A percentile compares a stretch with the other conserved stretches of the same genome.
phyloP scores from a whole-genome alignment of 805 yeast genomes.

The Martiniozyma abietophila region DNA sequence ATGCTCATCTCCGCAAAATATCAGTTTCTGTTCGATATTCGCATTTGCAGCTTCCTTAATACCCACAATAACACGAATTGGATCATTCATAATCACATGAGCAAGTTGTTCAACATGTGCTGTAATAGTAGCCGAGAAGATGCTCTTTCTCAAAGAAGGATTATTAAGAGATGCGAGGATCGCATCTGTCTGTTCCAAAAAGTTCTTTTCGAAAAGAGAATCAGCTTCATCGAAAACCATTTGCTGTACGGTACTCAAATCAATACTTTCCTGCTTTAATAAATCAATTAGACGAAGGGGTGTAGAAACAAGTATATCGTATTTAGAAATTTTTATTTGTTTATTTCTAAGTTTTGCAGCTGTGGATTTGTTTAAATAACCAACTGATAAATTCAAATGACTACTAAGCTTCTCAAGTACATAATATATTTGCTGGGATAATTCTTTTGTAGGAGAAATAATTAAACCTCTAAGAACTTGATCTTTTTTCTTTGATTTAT shows the following conservation, averaged over 20 bases:
- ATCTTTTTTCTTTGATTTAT: conserved; percentile 39
- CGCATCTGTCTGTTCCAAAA: conserved; percentile 84
- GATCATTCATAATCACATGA: conserved; percentile 71
- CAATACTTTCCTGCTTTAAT: conserved; percentile 50
- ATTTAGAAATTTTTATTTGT: conserved; percentile 49
- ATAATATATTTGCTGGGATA: conserved; percentile 75
- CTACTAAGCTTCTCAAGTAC: conserved; percentile 52
- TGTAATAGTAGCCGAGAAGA: conserved; percentile 94
- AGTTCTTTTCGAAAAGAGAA: conserved; percentile 77
- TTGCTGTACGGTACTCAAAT: conserved; percentile 58
- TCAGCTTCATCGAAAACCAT: conserved; percentile 94
- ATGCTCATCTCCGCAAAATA: conserved; percentile 86
- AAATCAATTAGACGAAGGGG: conserved; percentile 83
- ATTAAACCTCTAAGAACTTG: conserved; percentile 65
- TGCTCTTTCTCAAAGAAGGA: conserved; percentile 52
- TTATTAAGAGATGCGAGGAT: conserved; percentile 54
- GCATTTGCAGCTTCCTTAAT: conserved; percentile 88
- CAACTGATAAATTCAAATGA: conserved; percentile 50
- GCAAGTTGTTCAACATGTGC: conserved; percentile 89
- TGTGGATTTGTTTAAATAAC: conserved; percentile 60
- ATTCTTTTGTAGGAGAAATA: conserved; percentile 90
- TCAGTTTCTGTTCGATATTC: conserved; percentile 71
- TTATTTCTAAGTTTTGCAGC: conserved; percentile 44
- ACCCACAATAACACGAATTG: conserved; percentile 82
- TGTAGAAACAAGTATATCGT: conserved; percentile 76